These are phyloP conservation scores for Arthrobotrys megalospora DNA, from an alignment of 2,329 filamentous ascomycete species.

Conservation along the genomic window DNA sequence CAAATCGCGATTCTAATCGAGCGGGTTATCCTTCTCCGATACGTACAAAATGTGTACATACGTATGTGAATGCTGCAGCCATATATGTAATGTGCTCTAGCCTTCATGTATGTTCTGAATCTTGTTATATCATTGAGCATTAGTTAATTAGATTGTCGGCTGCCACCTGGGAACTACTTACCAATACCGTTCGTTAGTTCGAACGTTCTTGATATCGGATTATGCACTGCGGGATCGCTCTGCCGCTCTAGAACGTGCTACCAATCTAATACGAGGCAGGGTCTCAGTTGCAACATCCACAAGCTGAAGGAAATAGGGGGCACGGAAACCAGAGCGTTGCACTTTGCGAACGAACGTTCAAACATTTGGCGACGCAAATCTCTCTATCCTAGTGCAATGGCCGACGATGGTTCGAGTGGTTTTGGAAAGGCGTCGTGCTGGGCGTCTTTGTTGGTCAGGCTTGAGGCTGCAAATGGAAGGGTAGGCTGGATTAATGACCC, in stretches of 20 bases:
- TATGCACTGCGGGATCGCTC: constrained; percentile 51
- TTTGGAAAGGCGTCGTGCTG: constrained; percentile 21
- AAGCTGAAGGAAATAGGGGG: constrained; percentile 35
- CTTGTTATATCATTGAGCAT: constrained; percentile 24
- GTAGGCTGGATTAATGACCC: constrained; percentile 28
- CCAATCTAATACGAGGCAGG: constrained; percentile 52
- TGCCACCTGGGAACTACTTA: constrained; percentile 44
- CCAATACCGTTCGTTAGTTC: constrained; percentile 52
- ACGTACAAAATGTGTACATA: constrained; percentile 11
- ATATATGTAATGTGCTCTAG: constrained; percentile 17
- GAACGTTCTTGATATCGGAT: constrained; percentile 53
- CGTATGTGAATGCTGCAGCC: constrained; percentile 29
- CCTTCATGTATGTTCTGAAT: constrained; percentile 11
- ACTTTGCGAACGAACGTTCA: constrained; percentile 21
- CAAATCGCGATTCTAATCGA: constrained; percentile 41
- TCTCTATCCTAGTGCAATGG: constrained; percentile 23
- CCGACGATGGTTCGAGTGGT: constrained; percentile 31
- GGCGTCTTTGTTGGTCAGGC: constrained; percentile 37
- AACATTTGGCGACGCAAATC: constrained; percentile 40
- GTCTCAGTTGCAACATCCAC: constrained; percentile 27
- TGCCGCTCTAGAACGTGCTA: constrained; percentile 54
- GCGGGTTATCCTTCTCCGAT: constrained; percentile 28
- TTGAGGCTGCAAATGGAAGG: constrained; percentile 56
- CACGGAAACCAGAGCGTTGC: constrained; percentile 31
- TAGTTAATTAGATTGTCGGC: constrained; percentile 37